A percentile compares a stretch with the other conserved stretches of the same genome.
Conservation (phyloP, 768 basidiomycete genomes). For the Hortiboletus campestris region DNA sequence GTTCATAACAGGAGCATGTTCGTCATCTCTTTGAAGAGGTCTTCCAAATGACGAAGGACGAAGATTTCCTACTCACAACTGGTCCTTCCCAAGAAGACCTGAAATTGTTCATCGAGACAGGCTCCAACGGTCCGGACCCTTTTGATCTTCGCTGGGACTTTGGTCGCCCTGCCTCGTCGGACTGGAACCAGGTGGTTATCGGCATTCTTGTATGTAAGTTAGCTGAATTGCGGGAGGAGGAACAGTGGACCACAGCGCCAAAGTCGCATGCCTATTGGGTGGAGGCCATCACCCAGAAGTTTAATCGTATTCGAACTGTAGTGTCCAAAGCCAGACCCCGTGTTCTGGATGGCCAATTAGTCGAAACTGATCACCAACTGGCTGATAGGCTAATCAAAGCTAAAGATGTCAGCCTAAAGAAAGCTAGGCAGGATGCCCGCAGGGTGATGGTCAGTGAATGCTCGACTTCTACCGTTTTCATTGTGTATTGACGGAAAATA, state of each 20-base stretch:
- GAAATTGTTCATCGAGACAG: background rate
- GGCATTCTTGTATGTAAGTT: background rate
- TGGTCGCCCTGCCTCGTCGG: background rate
- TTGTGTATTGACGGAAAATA: too few species aligned
- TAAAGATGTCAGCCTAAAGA: too few species aligned
- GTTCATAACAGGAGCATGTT: background rate
- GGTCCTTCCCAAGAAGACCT: background rate
- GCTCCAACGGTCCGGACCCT: background rate
- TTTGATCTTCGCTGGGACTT: conserved; percentile 1
- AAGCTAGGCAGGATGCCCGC: too few species aligned
- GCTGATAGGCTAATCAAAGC: too few species aligned
- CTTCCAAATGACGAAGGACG: background rate
- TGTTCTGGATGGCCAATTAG: too few species aligned
- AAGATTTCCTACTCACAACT: background rate
- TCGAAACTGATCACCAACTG: too few species aligned
- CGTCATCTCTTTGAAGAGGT: background rate
- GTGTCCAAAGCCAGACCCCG: too few species aligned
- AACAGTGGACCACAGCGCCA: background rate
- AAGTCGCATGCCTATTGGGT: too few species aligned
- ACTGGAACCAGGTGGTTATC: background rate
- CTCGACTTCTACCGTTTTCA: too few species aligned
- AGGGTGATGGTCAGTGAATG: too few species aligned
- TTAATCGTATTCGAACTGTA: too few species aligned
- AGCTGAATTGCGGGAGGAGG: background rate
- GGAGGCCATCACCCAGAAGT: too few species aligned